Conservation (phyloP, 2,329 filamentous ascomycete genomes). For the Arthrinium phaeospermum region DNA sequence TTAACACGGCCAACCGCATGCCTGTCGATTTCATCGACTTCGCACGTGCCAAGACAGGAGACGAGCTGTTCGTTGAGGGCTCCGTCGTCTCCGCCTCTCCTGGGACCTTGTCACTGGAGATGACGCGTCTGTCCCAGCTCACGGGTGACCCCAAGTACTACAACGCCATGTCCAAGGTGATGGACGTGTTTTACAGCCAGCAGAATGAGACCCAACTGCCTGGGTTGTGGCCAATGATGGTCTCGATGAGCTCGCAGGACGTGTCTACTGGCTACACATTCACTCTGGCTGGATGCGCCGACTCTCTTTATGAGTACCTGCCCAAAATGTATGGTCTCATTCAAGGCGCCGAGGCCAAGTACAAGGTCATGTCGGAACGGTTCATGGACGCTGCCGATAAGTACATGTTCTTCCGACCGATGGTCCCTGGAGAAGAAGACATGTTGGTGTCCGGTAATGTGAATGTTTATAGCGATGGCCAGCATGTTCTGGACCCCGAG, state of each 20-base stretch:
- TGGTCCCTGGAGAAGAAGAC: slow-evolving; percentile 62
- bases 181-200: slow-evolving; percentile 66
- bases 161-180: slow-evolving; percentile 72
- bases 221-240: slow-evolving; percentile 72
- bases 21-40: slow-evolving; percentile 56
- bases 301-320: slow-evolving; percentile 61
- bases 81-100: slow-evolving; percentile 51
- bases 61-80: slow-evolving; percentile 40
- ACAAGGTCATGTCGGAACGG: slow-evolving; percentile 45
- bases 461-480: slow-evolving; percentile 36
- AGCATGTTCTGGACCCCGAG: slow-evolving; percentile 39
- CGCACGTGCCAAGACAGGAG: slow-evolving; percentile 42
- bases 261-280: slow-evolving; percentile 41
- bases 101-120: slow-evolving; percentile 74
- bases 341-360: slow-evolving; percentile 56
- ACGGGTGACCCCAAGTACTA: slow-evolving; percentile 77
- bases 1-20: slow-evolving; percentile 53
- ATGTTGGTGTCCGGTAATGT: slow-evolving; percentile 68
- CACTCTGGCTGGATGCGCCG: slow-evolving; percentile 44
- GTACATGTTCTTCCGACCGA: slow-evolving; percentile 70
- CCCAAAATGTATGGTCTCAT: slow-evolving; percentile 70
- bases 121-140: slow-evolving; percentile 74
- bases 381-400: slow-evolving; percentile 64
- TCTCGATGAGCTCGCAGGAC: slow-evolving; percentile 64
- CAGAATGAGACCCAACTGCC: slow-evolving; percentile 72